phyloP scores from a whole-genome alignment of 768 basidiomycete species.

The Boletales sp. region DNA sequence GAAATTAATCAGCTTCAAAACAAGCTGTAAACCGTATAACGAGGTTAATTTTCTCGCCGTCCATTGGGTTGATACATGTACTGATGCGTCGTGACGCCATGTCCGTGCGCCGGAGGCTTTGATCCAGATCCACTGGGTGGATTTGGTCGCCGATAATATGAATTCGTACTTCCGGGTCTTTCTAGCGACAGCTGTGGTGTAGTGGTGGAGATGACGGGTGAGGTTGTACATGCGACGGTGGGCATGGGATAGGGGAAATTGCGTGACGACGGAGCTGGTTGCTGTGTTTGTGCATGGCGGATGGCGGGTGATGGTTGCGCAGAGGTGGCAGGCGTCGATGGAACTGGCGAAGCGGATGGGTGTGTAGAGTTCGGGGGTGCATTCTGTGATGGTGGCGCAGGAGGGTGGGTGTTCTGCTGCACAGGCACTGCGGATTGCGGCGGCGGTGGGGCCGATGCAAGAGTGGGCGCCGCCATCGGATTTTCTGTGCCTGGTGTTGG shows the following conservation, averaged over 20 bases:
- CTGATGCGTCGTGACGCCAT: conserved; percentile 33
- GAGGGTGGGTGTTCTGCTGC: conserved; percentile 25
- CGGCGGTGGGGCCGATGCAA: conserved; percentile 25
- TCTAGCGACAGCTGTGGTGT: conserved; percentile 36
- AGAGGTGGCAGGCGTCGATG: conserved; percentile 31
- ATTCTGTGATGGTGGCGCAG: conserved; percentile 31
- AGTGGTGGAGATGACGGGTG: conserved; percentile 49
- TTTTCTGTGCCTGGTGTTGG: conserved; percentile 21
- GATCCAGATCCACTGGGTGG: conserved; percentile 20
- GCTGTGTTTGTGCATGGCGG: conserved; percentile 29
- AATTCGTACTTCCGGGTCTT: conserved; percentile 29
- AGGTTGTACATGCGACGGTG: conserved; percentile 59
- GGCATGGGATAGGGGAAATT: conserved; percentile 70
- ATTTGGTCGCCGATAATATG: conserved; percentile 54
- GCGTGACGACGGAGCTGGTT: conserved; percentile 22
- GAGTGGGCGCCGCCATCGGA: conserved; percentile 11
- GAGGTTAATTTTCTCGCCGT: conserved; percentile 25
- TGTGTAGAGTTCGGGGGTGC: conserved; percentile 23
- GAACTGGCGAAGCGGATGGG: conserved; percentile 32
- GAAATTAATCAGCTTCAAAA: conserved; percentile 2
- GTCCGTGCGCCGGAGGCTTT: conserved; percentile 22
- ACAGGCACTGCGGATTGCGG: conserved; percentile 15
- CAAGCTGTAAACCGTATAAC: background rate
- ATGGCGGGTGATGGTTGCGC: conserved; percentile 36
- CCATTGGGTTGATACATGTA: conserved; percentile 49